Percentiles rank a stretch among this genome's conserved stretches.
phyloP scores from a whole-genome alignment of 805 yeast species.

The Lipomyces yamadae region DNA sequence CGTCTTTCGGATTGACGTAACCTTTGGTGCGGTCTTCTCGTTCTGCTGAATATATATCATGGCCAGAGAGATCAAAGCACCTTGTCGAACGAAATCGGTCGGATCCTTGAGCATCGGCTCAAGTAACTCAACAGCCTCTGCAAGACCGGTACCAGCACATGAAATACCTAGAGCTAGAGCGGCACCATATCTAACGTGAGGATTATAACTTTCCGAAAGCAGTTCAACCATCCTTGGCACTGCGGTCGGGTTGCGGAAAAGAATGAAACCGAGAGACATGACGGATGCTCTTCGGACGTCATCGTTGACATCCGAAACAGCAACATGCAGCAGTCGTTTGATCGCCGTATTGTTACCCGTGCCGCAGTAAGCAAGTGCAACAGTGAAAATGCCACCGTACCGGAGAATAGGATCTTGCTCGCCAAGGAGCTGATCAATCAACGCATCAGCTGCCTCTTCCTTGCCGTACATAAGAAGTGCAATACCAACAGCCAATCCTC shows the following conservation, averaged over 20 bases:
- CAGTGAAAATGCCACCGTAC: slow-evolving; percentile 93
- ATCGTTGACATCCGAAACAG: slow-evolving; percentile 95
- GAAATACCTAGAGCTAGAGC: slow-evolving; percentile 96
- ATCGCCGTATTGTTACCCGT: slow-evolving; percentile 91
- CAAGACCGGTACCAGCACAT: slow-evolving; percentile 91
- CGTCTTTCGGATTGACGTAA: slow-evolving; percentile 72
- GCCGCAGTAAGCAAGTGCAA: slow-evolving; percentile 96
- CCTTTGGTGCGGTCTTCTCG: slow-evolving; percentile 80
- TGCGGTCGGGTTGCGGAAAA: slow-evolving; percentile 87
- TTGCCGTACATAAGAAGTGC: slow-evolving; percentile 85
- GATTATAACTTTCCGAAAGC: slow-evolving; percentile 91
- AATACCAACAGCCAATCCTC: slow-evolving; percentile 89
- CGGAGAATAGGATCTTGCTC: slow-evolving; percentile 85
- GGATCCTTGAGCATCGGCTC: slow-evolving; percentile 93
- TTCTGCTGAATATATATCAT: slow-evolving; percentile 90
- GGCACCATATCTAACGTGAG: slow-evolving; percentile 97
- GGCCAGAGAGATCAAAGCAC: slow-evolving; percentile 89
- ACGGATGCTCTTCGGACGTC: slow-evolving; percentile 97
- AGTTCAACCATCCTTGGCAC: slow-evolving; percentile 95
- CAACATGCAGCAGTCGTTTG: slow-evolving; percentile 82
- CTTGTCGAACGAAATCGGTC: slow-evolving; percentile 97
- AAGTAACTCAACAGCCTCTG: slow-evolving; percentile 86
- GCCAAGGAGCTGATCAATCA: slow-evolving; percentile 66
- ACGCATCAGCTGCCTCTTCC: slow-evolving; percentile 75
- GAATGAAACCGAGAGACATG: slow-evolving; percentile 84